phyloP scores from a whole-genome alignment of 345 rosid genomes.

The Microcos paniculata region DNA sequence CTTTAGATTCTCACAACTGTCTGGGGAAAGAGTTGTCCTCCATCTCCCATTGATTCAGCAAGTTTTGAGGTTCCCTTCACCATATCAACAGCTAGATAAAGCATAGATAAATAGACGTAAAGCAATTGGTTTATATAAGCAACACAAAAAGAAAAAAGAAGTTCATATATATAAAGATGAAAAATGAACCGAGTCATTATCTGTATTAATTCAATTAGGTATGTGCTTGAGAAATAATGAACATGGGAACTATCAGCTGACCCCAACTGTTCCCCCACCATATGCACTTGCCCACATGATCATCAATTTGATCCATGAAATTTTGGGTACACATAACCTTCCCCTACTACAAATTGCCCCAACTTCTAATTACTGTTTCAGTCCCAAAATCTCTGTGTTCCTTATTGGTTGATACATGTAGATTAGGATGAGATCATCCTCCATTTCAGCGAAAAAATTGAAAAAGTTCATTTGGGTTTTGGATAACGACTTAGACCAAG shows the following conservation, averaged over 20 bases:
- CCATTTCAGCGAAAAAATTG: neutral
- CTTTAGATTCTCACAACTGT: too few relatives aligned
- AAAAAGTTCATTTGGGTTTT: neutral
- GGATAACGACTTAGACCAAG: slow-evolving; percentile 23
- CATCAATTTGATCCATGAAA: slow-evolving; percentile 23
- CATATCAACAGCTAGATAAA: neutral
- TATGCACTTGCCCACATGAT: slow-evolving; percentile 27
- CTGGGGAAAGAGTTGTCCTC: too few relatives aligned
- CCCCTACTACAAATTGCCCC: neutral
- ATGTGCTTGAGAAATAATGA: slow-evolving; percentile 14
- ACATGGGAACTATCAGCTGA: slow-evolving; percentile 16
- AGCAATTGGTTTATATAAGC: neutral
- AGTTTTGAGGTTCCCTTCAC: neutral
- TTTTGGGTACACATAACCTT: neutral
- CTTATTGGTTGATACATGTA: slow-evolving; percentile 1
- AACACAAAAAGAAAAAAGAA: neutral
- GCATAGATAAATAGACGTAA: neutral
- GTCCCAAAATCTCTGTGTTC: neutral
- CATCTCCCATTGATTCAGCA: neutral
- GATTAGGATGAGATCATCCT: slow-evolving; percentile 10
- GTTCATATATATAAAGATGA: neutral
- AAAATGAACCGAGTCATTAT: slow-evolving; percentile 16
- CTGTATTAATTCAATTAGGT: slow-evolving; percentile 26
- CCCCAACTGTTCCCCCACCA: slow-evolving; percentile 29
- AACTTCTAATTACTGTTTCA: neutral